These are phyloP conservation scores for Xylariaceae sp. DNA, from an alignment of 2,329 filamentous ascomycete genomes.

Conservation along the genomic window DNA sequence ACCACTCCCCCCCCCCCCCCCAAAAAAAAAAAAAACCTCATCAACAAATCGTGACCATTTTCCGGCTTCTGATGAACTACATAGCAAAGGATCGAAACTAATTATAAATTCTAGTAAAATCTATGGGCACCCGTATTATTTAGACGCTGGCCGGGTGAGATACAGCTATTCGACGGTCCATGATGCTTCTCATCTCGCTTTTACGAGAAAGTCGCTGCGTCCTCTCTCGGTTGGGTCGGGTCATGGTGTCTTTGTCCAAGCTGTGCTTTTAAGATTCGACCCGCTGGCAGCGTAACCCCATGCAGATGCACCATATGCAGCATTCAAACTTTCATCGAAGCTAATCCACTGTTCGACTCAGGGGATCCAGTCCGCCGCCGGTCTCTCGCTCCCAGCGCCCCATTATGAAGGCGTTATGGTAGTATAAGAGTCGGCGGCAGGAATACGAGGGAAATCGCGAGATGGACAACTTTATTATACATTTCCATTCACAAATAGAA, in stretches of 20 bases:
- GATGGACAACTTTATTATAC: no score
- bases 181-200: not conserved
- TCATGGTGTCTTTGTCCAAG: not conserved
- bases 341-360: not conserved
- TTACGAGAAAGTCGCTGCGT: not conserved
- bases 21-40: no score
- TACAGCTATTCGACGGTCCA: not conserved
- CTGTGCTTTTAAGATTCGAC: not conserved
- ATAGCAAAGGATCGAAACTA: no score
- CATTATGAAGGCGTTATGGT: not conserved
- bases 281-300: not conserved
- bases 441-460: no score
- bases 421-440: constrained; percentile 1
- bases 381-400: no score
- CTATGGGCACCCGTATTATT: not conserved
- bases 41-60: no score
- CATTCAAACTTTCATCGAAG: not conserved
- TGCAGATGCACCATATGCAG: not conserved
- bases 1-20: no score
- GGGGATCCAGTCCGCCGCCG: no score
- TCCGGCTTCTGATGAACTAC: no score
- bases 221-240: not conserved
- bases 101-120: not conserved
- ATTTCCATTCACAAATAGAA: not conserved
- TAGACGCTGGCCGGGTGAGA: not conserved